phyloP scores from a whole-genome alignment of 2,329 filamentous ascomycete genomes.

The Aspergillaceae sp. region DNA sequence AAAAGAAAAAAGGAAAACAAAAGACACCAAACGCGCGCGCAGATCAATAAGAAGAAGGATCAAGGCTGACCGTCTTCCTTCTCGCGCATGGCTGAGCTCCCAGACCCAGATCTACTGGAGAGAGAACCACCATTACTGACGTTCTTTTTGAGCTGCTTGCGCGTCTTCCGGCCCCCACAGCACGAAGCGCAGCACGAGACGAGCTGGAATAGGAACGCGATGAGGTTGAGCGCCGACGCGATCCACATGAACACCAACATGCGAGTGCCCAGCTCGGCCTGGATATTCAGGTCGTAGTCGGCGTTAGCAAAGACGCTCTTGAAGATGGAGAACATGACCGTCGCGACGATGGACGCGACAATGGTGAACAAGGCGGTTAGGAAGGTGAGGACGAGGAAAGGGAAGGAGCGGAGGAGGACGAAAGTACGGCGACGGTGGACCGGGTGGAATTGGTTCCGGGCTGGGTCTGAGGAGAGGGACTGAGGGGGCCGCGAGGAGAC shows the following conservation, averaged over 20 bases:
- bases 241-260: conserved; percentile 93
- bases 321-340: conserved; percentile 76
- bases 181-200: conserved; percentile 64
- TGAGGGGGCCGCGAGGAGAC: conserved; percentile 34
- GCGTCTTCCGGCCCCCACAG: conserved; percentile 31
- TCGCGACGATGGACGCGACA: conserved; percentile 65
- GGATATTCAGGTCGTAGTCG: conserved; percentile 65
- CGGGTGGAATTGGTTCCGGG: conserved; percentile 17
- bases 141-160: conserved; percentile 22
- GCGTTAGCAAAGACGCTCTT: conserved; percentile 60
- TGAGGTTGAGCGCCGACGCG: conserved; percentile 55
- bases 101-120: background rate
- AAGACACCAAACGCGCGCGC: background rate
- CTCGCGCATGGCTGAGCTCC: conserved; percentile 6
- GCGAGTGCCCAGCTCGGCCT: conserved; percentile 56
- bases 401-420: conserved; percentile 47
- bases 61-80: conserved; percentile 4
- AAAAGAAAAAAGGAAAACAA: conserved; percentile 1
- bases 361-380: conserved; percentile 59
- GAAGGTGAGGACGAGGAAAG: conserved; percentile 60
- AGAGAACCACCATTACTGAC: conserved; percentile 7
- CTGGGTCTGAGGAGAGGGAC: conserved; percentile 20
- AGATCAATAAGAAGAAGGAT: too few relatives aligned
- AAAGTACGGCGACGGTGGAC: conserved; percentile 30
- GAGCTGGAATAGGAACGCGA: conserved; percentile 66